A percentile compares a stretch with the other conserved stretches of the same genome.
Evolutionary conservation across 192 early-diverging fungal genomes (phyloP).

Genomic region (Anaeromyces robustus): DNA sequence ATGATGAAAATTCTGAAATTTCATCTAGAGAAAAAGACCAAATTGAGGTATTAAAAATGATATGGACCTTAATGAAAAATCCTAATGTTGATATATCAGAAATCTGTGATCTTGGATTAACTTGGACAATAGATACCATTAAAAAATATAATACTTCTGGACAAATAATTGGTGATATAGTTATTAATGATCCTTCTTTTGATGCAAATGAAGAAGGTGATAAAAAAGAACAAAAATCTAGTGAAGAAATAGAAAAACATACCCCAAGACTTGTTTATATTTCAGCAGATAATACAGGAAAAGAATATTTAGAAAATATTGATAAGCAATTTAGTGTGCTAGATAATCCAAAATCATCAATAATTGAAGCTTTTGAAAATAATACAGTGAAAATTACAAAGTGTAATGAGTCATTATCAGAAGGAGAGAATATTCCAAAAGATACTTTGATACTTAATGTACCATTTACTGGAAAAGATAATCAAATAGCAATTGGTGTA

Average conservation of each 20-base stretch:
- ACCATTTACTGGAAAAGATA: neutral
- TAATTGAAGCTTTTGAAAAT: neutral
- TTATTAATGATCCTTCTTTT: neutral
- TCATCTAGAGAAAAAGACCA: neutral
- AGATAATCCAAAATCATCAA: neutral
- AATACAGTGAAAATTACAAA: neutral
- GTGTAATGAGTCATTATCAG: neutral
- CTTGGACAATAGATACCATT: neutral
- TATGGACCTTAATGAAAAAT: neutral
- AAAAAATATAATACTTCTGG: neutral
- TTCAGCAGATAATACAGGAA: neutral
- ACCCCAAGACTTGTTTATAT: neutral
- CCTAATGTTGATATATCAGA: neutral
- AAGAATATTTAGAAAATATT: neutral
- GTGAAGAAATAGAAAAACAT: neutral
- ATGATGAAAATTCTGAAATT: neutral
- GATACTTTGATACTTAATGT: neutral
- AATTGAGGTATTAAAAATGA: neutral
- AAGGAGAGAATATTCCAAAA: neutral
- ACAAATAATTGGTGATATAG: neutral
- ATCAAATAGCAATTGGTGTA: neutral
- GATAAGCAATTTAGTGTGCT: neutral
- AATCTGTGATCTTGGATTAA: neutral
- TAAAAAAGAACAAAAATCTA: neutral
- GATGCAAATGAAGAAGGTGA: neutral